phyloP scores from a whole-genome alignment of 228 moss, liverwort and hornwort species.

The Sphagnum magellanicum region DNA sequence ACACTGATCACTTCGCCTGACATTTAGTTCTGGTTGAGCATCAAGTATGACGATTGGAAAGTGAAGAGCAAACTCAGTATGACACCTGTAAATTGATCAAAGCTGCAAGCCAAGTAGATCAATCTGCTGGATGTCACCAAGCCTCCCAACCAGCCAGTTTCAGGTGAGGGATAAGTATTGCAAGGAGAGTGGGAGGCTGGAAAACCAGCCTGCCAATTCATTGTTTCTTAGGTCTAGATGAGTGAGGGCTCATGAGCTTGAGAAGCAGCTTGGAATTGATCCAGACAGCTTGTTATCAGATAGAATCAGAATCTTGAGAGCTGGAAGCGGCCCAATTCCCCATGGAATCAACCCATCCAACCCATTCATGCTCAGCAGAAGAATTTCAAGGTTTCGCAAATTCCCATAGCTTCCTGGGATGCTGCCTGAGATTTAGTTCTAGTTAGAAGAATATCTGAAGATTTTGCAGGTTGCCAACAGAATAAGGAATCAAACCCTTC shows the following conservation, averaged over 20 bases:
- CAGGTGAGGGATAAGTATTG: not conserved
- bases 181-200: not conserved
- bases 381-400: not conserved
- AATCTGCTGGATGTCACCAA: not conserved
- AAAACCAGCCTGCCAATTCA: not conserved
- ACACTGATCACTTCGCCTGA: not conserved
- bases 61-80: not conserved
- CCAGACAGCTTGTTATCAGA: not conserved
- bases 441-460: not conserved
- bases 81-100: not conserved
- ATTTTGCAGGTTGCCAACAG: not conserved
- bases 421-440: not conserved
- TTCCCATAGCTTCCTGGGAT: not conserved
- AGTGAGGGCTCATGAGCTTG: not conserved
- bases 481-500: not conserved
- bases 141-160: not conserved
- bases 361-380: not conserved
- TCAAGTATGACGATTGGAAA: not conserved
- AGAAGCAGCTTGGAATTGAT: not conserved
- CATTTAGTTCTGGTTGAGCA: not conserved
- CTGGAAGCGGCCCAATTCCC: conserved; percentile 1
- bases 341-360: not conserved
- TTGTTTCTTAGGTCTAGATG: conserved; percentile 1
- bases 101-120: not conserved
- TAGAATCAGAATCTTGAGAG: not conserved